These are phyloP conservation scores for Erigeron philadelphicus DNA, from an alignment of 140 eudicot species.

Conservation along the genomic window DNA sequence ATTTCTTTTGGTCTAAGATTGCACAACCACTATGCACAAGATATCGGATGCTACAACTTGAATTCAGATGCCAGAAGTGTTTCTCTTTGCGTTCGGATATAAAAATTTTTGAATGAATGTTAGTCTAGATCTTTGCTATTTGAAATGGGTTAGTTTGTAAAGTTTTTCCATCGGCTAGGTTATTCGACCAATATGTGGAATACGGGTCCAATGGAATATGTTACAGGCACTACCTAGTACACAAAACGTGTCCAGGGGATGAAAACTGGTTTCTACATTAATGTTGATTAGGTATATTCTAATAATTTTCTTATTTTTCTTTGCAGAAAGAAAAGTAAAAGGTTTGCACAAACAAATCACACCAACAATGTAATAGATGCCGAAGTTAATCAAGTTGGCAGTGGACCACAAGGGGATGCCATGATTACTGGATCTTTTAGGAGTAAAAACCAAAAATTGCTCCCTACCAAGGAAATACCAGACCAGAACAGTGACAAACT, in stretches of 20 bases:
- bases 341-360: conserved; percentile 20
- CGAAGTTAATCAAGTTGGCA: conserved; percentile 23
- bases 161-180: too few relatives aligned
- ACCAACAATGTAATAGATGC: conserved; percentile 26
- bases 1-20: background rate
- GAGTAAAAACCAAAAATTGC: conserved; percentile 26
- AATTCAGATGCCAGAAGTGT: conserved; percentile 6
- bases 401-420: conserved; percentile 17
- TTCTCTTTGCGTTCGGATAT: background rate
- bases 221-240: too few relatives aligned
- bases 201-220: too few relatives aligned
- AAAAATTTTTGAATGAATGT: background rate
- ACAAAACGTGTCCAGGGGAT: background rate
- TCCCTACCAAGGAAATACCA: background rate
- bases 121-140: too few relatives aligned
- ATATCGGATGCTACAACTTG: background rate
- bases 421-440: conserved; percentile 34
- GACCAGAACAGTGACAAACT: conserved; percentile 26
- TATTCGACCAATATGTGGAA: too few relatives aligned
- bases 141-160: too few relatives aligned
- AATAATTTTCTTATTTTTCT: background rate
- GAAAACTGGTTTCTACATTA: background rate
- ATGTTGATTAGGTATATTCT: too few relatives aligned
- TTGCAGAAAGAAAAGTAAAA: conserved; percentile 27
- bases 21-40: background rate